phyloP scores from a whole-genome alignment of 2,329 filamentous ascomycete species.

The Magnaporthiopsis rhizophila region DNA sequence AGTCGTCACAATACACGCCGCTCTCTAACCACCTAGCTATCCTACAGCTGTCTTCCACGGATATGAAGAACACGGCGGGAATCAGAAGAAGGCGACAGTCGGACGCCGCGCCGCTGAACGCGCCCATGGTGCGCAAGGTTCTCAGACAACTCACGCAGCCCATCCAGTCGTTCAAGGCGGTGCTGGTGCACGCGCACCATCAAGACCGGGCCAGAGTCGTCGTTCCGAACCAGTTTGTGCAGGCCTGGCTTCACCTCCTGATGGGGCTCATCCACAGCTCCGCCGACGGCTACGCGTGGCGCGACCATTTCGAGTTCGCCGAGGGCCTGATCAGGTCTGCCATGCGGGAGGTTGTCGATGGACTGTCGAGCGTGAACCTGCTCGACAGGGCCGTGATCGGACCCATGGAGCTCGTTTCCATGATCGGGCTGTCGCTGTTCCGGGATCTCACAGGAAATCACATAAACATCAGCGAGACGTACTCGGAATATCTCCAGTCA shows the following conservation, averaged over 20 bases:
- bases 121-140: slow-evolving; percentile 7
- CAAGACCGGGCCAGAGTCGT: slow-evolving; percentile 20
- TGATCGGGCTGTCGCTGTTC: slow-evolving; percentile 30
- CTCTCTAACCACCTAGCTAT: not conserved
- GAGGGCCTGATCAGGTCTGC: slow-evolving; percentile 24
- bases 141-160: slow-evolving; percentile 22
- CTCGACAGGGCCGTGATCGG: slow-evolving; percentile 29
- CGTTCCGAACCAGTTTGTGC: slow-evolving; percentile 28
- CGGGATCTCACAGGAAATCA: slow-evolving; percentile 29
- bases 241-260: slow-evolving; percentile 34
- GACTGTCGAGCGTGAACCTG: slow-evolving; percentile 23
- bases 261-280: slow-evolving; percentile 25
- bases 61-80: not conserved
- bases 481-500: slow-evolving; percentile 32
- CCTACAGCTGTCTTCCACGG: not conserved
- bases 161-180: slow-evolving; percentile 26
- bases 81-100: not conserved
- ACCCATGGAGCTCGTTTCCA: slow-evolving; percentile 33
- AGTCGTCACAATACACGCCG: not conserved
- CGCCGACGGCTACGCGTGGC: slow-evolving; percentile 10
- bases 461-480: slow-evolving; percentile 31
- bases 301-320: slow-evolving; percentile 21
- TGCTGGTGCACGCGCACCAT: slow-evolving; percentile 20
- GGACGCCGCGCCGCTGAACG: not conserved
- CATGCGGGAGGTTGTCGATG: slow-evolving; percentile 28